Evolutionary conservation across 305 asterid genomes (phyloP), one percentile per base, ranked within the genome.

Genomic region (Rubia peregrina): DNA sequence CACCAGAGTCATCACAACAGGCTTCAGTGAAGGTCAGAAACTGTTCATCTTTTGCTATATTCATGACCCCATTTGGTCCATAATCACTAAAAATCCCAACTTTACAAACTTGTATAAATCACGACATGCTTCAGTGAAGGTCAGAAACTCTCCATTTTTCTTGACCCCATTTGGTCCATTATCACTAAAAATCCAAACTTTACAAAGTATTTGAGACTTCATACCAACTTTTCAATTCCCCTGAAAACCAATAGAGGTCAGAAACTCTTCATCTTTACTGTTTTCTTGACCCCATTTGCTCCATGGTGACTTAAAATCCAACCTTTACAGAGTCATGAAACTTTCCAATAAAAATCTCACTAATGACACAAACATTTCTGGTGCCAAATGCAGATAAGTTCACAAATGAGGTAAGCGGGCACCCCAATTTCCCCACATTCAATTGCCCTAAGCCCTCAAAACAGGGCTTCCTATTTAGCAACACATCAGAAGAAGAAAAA

Each of bases 311-410:
- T 46, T 10, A 51, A 51, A 51, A 51, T 51, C 59, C 59, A 51
- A 51, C 17, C 59, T 51, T 51, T 51, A 16, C 59, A 51, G n/a
- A 51, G 22, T 17, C 72, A 63, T 76, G 73, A 72, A 84, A 66
- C 80, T 84, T 87, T 51, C 7, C 59, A 51, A 21, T 51, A 51
- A 51, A 51, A 51, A 17, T 51, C 9, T 13, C 10, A 51, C 0
- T 38, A 19, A 21, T 22, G 36, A 22, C 6, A 19, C 13, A 21
- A 57, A 21, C 26, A 19, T 57, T 5, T 7, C 17, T 14, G 42
- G 48, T 41, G 42, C 66, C 26, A 75, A 79, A 59, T 82, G 89
- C 88, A 93, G 98, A 93, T 84, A 93, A 93, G 77, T 89, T 86
- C 74, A 81, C 95, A 72, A 83, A 84, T 70, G 95, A 82, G 80